Evolutionary conservation across 768 basidiomycete genomes (phyloP), one percentile per base, ranked within the genome.

Genomic region (Boletus pseudo-olivaceus): DNA sequence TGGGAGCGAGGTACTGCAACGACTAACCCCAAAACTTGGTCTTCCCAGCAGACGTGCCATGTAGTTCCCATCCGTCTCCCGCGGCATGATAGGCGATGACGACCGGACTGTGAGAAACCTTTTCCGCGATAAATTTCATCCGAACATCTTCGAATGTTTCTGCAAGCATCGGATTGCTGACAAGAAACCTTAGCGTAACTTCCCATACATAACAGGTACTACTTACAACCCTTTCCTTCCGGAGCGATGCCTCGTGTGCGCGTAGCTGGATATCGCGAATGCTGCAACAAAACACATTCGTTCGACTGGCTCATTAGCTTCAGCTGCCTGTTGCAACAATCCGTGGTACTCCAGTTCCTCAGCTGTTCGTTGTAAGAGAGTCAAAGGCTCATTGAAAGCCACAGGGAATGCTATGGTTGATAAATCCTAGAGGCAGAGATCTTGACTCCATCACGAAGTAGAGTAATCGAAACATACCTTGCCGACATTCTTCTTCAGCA

Each of bases 11-110:
- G 34, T 19, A 33, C 20, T 49, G 32, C 45, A 50, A 59, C 11
- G 40, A 77, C 84, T 54, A 68, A 89, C 91, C 92, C 90, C 91
- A 91, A 70, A 94, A 92, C 69, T 90, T 92, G 52, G 90, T 93
- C 71, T 82, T 90, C 26, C 88, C 91, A 61, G 82, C 78, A n/a
- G 88, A 87, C 0, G 88, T 90, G 33, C 82, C 88, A 53, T 77
- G 77, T 30, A 92, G 68, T 64, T 84, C 80, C 93, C 93, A 94
- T 7, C 82, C 78, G 30, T 79, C 71, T 20, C 91, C 90, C 67
- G 90, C 83, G 5, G 90, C 92, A 63, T 91, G 89, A 71, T 88
- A 92, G 4, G 90, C 92, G 63, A 93, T 82, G 62, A 93, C 77
- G 37, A 93, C 79, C 12, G 91, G 91, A 62, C 89, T 85, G 66